Evolutionary conservation across 768 basidiomycete genomes (phyloP), one percentile per base, ranked within the genome.

Genomic region (Austroboletus festivus): DNA sequence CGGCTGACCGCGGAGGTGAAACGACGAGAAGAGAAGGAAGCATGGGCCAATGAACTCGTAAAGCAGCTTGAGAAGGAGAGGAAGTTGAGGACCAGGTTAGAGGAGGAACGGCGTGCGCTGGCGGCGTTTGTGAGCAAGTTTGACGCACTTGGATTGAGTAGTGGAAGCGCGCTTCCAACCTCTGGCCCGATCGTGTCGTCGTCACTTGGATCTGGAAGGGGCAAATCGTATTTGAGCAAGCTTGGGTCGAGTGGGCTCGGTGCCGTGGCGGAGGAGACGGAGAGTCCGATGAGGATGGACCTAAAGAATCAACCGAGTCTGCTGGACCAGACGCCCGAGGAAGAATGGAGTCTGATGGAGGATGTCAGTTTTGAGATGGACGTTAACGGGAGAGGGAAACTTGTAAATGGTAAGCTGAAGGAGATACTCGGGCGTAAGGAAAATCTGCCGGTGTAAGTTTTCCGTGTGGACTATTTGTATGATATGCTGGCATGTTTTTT

Each of bases 51-150:
- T 13, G 89, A 91, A 64, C 67, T 91, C 12, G 84, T 86, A 34
- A 81, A 75, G 52, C 81, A 86, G 57, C 69, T 92, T 30, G 89
- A 91, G 57, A 86, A 82, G 63, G 89, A 92, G 73, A 85, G 82
- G 67, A 83, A 79, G 74, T 78, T 81, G 42, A 72, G 86, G 42
- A 62, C 70, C 28, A 83, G 82, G 55, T 67, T 91, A 43, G 89
- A 92, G 62, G 84, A 84, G 38, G 89, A 92, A 68, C 78, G 89
- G 31, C 73, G 81, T 20, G 89, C 87, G 9, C 73, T 93, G 34
- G 80, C 86, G 4, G 78, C 87, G 6, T 93, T 93, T 57, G 90
- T 93, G 38, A 75, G 73, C 64, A 89, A 86, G 63, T 89, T 92
- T 58, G 90, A 93, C 66, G 75, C 87, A 11, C 67, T 88, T 22